Percentiles rank a stretch among this genome's conserved stretches.
Conservation (phyloP, 1,139 yeast genomes). For the Kurtzmaniella quercitrusa region DNA sequence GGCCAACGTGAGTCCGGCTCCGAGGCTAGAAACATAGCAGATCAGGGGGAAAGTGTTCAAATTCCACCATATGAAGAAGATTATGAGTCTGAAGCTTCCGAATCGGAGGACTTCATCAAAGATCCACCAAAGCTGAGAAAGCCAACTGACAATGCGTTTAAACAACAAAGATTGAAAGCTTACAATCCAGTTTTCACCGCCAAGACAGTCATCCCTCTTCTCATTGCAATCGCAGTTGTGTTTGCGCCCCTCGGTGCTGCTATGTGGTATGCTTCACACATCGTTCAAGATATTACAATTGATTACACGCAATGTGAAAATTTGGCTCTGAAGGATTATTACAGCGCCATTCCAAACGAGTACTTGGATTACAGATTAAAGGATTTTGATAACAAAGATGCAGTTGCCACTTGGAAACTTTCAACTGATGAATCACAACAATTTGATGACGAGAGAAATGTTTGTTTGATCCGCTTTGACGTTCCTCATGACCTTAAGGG, state of each 20-base stretch:
- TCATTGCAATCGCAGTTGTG: slow-evolving; percentile 70
- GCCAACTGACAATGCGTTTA: slow-evolving; percentile 60
- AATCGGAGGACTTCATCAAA: slow-evolving; percentile 12
- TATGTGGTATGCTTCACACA: slow-evolving; percentile 75
- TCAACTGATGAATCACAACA: slow-evolving; percentile 44
- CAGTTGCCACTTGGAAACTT: slow-evolving; percentile 53
- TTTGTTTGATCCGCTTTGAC: slow-evolving; percentile 76
- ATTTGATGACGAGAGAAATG: slow-evolving; percentile 53
- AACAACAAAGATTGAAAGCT: slow-evolving; percentile 50
- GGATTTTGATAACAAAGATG: slow-evolving; percentile 11
- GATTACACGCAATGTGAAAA: slow-evolving; percentile 76
- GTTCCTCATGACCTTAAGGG: slow-evolving; percentile 72
- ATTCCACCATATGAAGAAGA: slow-evolving; percentile 7
- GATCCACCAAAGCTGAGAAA: slow-evolving; percentile 42
- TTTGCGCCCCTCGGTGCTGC: slow-evolving; percentile 92
- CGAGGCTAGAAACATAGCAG: background rate
- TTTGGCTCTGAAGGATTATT: slow-evolving; percentile 50
- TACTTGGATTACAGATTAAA: slow-evolving; percentile 55
- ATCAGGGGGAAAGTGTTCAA: background rate
- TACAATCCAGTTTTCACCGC: slow-evolving; percentile 83
- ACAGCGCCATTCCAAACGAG: slow-evolving; percentile 59
- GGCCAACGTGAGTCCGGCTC: background rate
- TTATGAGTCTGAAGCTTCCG: slow-evolving; percentile 20
- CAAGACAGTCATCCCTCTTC: slow-evolving; percentile 78
- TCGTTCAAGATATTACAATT: slow-evolving; percentile 73